Percentiles rank a stretch among this genome's conserved stretches.
Evolutionary conservation across 2,329 filamentous ascomycete genomes (phyloP).

Genomic region (Penicillium sp.): DNA sequence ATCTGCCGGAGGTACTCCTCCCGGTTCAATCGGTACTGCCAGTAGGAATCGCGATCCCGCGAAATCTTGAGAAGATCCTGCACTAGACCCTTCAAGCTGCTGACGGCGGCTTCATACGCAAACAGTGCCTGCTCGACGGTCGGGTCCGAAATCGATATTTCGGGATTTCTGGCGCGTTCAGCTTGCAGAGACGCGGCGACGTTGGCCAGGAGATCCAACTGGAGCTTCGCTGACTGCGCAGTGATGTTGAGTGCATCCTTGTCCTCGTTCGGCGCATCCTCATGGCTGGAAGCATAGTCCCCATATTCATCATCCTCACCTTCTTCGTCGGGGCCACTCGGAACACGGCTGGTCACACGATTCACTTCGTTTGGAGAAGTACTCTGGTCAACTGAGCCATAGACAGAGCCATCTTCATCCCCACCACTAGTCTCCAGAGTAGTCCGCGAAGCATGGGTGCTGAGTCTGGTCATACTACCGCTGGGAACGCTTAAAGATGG

Average conservation of each 20-base stretch:
- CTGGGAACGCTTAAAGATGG: slow-evolving; percentile 42
- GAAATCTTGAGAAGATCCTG: slow-evolving; percentile 89
- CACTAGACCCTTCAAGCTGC: slow-evolving; percentile 81
- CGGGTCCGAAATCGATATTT: slow-evolving; percentile 73
- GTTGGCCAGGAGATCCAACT: slow-evolving; percentile 85
- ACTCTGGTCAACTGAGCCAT: slow-evolving; percentile 62
- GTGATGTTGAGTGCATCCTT: slow-evolving; percentile 98
- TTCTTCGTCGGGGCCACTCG: slow-evolving; percentile 62
- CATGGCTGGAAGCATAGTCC: slow-evolving; percentile 78
- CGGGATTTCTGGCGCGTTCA: slow-evolving; percentile 71
- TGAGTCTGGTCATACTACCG: slow-evolving; percentile 51
- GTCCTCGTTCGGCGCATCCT: slow-evolving; percentile 71
- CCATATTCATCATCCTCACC: slow-evolving; percentile 74
- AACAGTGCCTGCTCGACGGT: slow-evolving; percentile 75
- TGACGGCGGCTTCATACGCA: slow-evolving; percentile 88
- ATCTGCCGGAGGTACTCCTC: slow-evolving; percentile 90
- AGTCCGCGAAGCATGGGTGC: slow-evolving; percentile 52
- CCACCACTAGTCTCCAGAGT: slow-evolving; percentile 52
- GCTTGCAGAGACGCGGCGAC: slow-evolving; percentile 80
- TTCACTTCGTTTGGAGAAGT: slow-evolving; percentile 54
- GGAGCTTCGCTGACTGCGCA: slow-evolving; percentile 88
- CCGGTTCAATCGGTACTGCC: slow-evolving; percentile 91
- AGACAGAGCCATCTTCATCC: slow-evolving; percentile 58
- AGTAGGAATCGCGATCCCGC: slow-evolving; percentile 90
- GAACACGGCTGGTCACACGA: slow-evolving; percentile 53